Percentiles rank a stretch among this genome's conserved stretches.
These are phyloP conservation scores for Suillus bovinus DNA, from an alignment of 768 basidiomycete species.

Conservation along the genomic window DNA sequence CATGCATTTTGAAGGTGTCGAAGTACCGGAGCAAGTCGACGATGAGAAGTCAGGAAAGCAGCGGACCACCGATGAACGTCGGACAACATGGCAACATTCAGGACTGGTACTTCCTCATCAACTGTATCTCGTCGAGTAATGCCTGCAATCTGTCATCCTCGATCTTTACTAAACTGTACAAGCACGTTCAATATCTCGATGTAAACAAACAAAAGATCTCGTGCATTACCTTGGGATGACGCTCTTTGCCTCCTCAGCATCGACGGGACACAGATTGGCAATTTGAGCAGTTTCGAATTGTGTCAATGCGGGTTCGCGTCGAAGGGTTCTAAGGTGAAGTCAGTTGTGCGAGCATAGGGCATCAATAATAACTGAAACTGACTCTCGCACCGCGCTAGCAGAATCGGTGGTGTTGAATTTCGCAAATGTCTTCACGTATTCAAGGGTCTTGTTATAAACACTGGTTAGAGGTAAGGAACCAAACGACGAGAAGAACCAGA, in stretches of 20 bases:
- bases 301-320: slow-evolving; percentile 76
- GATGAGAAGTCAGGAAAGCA: background rate
- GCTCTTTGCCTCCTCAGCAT: slow-evolving; percentile 90
- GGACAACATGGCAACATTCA: slow-evolving; percentile 32
- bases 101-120: slow-evolving; percentile 87
- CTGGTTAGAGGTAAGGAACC: slow-evolving; percentile 38
- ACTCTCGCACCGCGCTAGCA: slow-evolving; percentile 87
- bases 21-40: background rate
- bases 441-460: slow-evolving; percentile 90
- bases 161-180: slow-evolving; percentile 61
- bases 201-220: background rate
- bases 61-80: background rate
- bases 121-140: slow-evolving; percentile 85
- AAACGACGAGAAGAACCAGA: background rate
- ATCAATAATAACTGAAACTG: slow-evolving; percentile 26
- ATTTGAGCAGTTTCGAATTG: slow-evolving; percentile 94
- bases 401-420: slow-evolving; percentile 88
- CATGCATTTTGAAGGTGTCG: background rate
- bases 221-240: slow-evolving; percentile 75
- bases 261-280: slow-evolving; percentile 86
- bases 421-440: slow-evolving; percentile 89
- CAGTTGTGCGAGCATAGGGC: slow-evolving; percentile 4
- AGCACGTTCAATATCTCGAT: background rate
- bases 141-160: slow-evolving; percentile 86
- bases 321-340: slow-evolving; percentile 55